Percentiles rank a stretch among this genome's conserved stretches.
These are phyloP conservation scores for Vigna trinervia DNA, from an alignment of 306 rosid species.

Conservation along the genomic window DNA sequence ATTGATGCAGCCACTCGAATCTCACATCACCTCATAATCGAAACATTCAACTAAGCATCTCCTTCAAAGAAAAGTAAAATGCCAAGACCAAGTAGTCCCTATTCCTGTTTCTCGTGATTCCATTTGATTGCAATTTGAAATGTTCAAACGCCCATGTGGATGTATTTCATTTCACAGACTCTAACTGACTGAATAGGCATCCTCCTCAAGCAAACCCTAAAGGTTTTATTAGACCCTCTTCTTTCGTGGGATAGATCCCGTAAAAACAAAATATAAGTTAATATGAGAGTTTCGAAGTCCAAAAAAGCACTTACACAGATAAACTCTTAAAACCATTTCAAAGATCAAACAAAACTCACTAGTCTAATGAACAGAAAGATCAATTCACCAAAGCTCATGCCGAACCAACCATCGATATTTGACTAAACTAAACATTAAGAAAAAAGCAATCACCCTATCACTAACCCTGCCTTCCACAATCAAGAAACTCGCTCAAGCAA, in stretches of 20 bases:
- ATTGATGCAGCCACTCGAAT: background rate
- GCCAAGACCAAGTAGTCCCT: constrained; percentile 3
- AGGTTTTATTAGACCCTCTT: constrained; percentile 2
- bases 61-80: background rate
- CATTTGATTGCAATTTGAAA: background rate
- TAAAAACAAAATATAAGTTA: background rate
- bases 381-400: constrained; percentile 39
- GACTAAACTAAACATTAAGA: background rate
- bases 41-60: background rate
- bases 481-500: constrained; percentile 32
- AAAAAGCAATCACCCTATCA: background rate
- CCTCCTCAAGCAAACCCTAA: constrained; percentile 22
- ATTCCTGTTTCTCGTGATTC: background rate
- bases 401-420: background rate
- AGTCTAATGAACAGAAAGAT: constrained; percentile 25
- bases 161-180: background rate
- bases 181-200: background rate
- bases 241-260: constrained; percentile 26
- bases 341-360: constrained; percentile 22
- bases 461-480: constrained; percentile 3
- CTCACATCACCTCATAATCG: background rate
- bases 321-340: constrained; percentile 24
- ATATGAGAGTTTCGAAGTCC: constrained; percentile 7
- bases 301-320: constrained; percentile 1
- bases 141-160: background rate